Evolutionary conservation across 352 stramenopile species (phyloP), one percentile per base, ranked within the genome.

Genomic region (Globisporangium recalcitrans): DNA sequence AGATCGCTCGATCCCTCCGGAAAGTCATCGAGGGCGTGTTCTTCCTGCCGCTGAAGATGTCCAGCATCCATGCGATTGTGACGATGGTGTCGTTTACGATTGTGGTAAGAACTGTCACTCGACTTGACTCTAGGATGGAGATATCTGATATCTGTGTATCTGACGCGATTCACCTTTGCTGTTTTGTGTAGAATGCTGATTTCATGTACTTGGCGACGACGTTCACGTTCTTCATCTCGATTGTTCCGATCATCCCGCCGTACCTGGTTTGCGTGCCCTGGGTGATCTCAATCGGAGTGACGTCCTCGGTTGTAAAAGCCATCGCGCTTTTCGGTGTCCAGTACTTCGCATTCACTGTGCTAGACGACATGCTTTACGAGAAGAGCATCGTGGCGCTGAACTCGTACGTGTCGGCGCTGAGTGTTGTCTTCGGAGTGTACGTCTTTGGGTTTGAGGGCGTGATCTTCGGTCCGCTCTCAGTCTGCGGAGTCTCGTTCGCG

Each of bases 341-440:
- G 52, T 95, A 95, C 49, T 79, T 95, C 47, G 86, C 80, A 1
- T 93, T 95, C 58, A 90, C 81, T 1, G 74, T 92, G 36, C 69
- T 95, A 47, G 86, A 95, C 60, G 84, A 93, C 62, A 91, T 93
- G 81, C 72, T 95, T 0, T 95, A 95, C 63, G 83, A 95, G 72
- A 93, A 93, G 65, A 93, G 80, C 57, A 90, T 95, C 22, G 78
- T 91, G 14, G 75, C 85, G 9, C 65, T 95, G 21, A 95, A 95
- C 60, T 83, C 86, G 52, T 95, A 95, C 52, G 84, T 95, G 5
- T 93, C 86, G 0, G 86, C 84, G 26, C 69, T 95, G 22, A 95
- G 86, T 65, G 84, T 92, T 5, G 86, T 93, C 4, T 93, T 95
- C 48, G 86, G 86, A 1, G 82, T 93, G 8, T 95, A 93, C 46